Conservation (phyloP, 257 asterid genomes). For the Solanum okadae region DNA sequence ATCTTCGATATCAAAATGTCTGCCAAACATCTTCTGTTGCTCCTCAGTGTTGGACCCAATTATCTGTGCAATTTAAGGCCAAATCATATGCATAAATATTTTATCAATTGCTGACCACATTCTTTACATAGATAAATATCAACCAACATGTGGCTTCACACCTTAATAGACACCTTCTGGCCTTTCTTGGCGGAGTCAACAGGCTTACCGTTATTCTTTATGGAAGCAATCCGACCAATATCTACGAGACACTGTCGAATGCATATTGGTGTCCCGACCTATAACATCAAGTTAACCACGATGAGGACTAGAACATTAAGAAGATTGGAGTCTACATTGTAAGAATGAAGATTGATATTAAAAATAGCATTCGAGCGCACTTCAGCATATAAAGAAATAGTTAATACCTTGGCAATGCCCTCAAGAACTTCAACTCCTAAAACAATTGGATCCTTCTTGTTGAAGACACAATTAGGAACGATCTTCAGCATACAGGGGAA, state of each 20-base stretch:
- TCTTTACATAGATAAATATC: background rate
- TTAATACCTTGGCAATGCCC: background rate
- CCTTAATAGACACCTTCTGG: constrained; percentile 90
- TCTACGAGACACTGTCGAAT: constrained; percentile 63
- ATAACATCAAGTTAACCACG: constrained; percentile 43
- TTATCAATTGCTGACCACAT: background rate
- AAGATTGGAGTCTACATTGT: background rate
- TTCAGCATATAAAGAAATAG: background rate
- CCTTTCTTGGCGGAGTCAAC: constrained; percentile 92
- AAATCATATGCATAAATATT: background rate
- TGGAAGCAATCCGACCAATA: constrained; percentile 85
- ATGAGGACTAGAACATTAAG: background rate
- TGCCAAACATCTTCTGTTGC: constrained; percentile 86
- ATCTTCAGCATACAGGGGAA: background rate
- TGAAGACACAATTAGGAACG: background rate
- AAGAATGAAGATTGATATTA: background rate
- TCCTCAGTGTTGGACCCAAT: constrained; percentile 71
- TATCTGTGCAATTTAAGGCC: constrained; percentile 31
- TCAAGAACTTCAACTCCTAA: background rate
- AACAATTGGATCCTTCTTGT: background rate
- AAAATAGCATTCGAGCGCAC: background rate
- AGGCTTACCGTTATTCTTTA: constrained; percentile 77
- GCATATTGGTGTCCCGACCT: constrained; percentile 22
- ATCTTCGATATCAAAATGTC: constrained; percentile 85
- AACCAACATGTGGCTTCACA: constrained; percentile 14